Conservation (phyloP, 1,139 yeast species). For the Pichia sp. region DNA sequence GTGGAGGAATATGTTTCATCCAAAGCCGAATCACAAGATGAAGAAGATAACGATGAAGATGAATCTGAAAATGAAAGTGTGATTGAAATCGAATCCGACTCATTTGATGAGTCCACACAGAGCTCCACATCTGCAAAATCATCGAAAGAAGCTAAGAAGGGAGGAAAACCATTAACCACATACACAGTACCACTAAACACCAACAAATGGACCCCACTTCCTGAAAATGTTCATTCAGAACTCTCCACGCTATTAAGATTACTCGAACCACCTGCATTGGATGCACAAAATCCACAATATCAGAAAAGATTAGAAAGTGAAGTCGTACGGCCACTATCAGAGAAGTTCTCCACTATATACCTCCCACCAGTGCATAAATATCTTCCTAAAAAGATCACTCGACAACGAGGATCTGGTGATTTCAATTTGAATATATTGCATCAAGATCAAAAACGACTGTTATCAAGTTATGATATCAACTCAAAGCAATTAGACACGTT, state of each 20-base stretch:
- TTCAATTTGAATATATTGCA: conserved; percentile 20
- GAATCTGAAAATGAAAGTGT: background rate
- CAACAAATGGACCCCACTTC: conserved; percentile 25
- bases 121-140: background rate
- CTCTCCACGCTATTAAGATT: conserved; percentile 15
- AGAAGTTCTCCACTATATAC: conserved; percentile 21
- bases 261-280: conserved; percentile 12
- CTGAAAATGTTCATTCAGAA: conserved; percentile 18
- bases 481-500: conserved; percentile 27
- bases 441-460: conserved; percentile 23
- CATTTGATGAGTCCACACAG: background rate
- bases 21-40: background rate
- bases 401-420: conserved; percentile 12
- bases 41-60: background rate
- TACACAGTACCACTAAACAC: conserved; percentile 20
- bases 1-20: background rate
- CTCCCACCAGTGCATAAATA: conserved; percentile 26
- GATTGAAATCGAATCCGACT: conserved; percentile 1
- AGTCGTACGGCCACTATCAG: conserved; percentile 23
- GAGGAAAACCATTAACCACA: conserved; percentile 8
- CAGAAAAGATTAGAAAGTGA: conserved; percentile 14
- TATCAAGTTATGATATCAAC: conserved; percentile 27
- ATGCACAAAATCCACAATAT: background rate
- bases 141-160: background rate
- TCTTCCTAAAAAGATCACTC: conserved; percentile 10